phyloP scores from a whole-genome alignment of 192 early-diverging fungal genomes.

The Podila verticillata region DNA sequence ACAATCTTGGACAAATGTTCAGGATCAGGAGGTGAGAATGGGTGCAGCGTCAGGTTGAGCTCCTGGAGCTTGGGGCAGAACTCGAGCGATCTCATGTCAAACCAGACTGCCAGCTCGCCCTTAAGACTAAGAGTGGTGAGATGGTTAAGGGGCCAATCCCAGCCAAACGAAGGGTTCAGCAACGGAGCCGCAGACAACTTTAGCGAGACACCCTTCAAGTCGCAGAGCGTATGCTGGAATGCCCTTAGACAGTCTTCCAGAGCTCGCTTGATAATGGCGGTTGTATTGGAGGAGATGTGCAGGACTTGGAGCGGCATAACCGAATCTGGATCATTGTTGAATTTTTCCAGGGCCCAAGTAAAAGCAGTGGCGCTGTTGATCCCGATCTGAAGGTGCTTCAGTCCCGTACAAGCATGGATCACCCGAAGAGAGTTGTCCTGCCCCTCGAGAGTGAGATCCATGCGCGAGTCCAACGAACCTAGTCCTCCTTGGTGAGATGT shows the following conservation, averaged over 20 bases:
- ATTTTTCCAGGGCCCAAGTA: constrained; percentile 23
- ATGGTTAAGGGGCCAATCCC: constrained; percentile 21
- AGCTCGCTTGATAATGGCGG: constrained; percentile 6
- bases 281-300: constrained; percentile 17
- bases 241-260: constrained; percentile 29
- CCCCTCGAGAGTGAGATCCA: neutral
- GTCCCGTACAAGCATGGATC: constrained; percentile 6
- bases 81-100: constrained; percentile 27
- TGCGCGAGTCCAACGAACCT: neutral
- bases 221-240: constrained; percentile 27
- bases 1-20: constrained; percentile 20
- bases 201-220: constrained; percentile 23
- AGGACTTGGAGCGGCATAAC: constrained; percentile 8
- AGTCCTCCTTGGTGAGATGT: neutral
- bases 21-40: constrained; percentile 20
- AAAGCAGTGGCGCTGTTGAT: constrained; percentile 22
- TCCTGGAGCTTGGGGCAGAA: constrained; percentile 21
- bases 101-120: constrained; percentile 34
- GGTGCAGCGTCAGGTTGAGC: constrained; percentile 27
- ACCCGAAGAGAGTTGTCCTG: constrained; percentile 15
- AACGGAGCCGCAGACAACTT: constrained; percentile 15
- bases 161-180: constrained; percentile 22
- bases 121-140: constrained; percentile 11
- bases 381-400: constrained; percentile 35
- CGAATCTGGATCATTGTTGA: neutral